phyloP scores from a whole-genome alignment of 2,329 filamentous ascomycete genomes.

The Hirsutella rhossiliensis region DNA sequence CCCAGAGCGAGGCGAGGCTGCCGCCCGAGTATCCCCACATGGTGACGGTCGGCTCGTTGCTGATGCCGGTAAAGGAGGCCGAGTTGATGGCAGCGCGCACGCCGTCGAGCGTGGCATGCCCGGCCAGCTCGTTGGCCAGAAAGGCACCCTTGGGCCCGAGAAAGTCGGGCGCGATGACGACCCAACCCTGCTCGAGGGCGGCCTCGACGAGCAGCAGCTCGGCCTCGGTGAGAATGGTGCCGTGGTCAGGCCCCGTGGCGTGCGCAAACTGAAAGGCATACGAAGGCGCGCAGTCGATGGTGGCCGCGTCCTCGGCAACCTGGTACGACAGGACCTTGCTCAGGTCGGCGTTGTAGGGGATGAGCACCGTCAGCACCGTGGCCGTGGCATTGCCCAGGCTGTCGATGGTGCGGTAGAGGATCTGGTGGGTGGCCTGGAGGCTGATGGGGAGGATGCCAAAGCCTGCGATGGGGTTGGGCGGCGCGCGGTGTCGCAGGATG shows the following conservation, averaged over 20 bases:
- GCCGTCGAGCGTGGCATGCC: conserved; percentile 29
- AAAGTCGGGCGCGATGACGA: conserved; percentile 34
- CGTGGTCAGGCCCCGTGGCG: conserved; percentile 13
- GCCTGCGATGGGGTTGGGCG: conserved; percentile 10
- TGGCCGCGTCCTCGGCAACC: conserved; percentile 25
- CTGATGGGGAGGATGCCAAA: conserved; percentile 7
- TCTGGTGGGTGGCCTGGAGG: conserved; percentile 14
- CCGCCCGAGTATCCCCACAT: conserved; percentile 29
- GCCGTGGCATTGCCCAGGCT: conserved; percentile 19
- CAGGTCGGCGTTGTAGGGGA: conserved; percentile 18
- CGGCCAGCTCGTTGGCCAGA: conserved; percentile 25
- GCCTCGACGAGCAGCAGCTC: conserved; percentile 12
- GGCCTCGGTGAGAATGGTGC: conserved; percentile 15
- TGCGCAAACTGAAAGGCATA: conserved; percentile 10
- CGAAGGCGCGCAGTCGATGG: conserved; percentile 20
- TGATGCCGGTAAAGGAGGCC: conserved; percentile 15
- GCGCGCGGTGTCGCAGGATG: conserved; percentile 9
- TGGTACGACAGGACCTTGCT: conserved; percentile 27
- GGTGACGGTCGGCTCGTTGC: conserved; percentile 19
- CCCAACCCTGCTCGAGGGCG: conserved; percentile 29
- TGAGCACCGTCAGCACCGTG: conserved; percentile 25
- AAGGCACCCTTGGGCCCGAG: conserved; percentile 31
- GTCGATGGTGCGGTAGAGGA: conserved; percentile 28
- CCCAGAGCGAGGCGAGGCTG: conserved; percentile 10
- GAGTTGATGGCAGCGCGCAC: conserved; percentile 26